Conservation (phyloP, 345 rosid species). For the Hibiscus trionum region DNA sequence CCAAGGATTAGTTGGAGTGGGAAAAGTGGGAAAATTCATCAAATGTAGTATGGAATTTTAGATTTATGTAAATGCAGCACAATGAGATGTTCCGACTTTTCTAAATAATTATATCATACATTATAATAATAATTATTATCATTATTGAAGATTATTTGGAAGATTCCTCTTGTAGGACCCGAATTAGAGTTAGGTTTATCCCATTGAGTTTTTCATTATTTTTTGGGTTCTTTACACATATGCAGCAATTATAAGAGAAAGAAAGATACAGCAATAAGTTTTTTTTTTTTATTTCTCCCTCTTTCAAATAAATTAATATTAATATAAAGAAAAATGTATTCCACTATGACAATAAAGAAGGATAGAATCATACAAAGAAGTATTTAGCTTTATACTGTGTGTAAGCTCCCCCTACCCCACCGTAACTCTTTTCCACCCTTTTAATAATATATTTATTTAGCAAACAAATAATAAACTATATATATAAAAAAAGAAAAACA, state of each 20-base stretch:
- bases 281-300: neutral
- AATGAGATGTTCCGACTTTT: neutral
- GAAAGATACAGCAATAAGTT: neutral
- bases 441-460: neutral
- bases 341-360: slow-evolving; percentile 12
- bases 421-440: neutral
- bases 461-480: slow-evolving; percentile 11
- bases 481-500: neutral
- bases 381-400: slow-evolving; percentile 1
- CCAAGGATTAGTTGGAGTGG: no score
- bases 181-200: slow-evolving; percentile 3
- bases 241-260: slow-evolving; percentile 8
- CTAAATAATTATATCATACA: neutral
- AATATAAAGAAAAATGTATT: neutral
- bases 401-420: neutral
- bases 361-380: slow-evolving; percentile 2
- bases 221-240: neutral
- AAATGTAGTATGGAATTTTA: neutral
- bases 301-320: no score
- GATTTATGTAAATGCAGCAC: neutral
- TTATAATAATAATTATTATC: neutral
- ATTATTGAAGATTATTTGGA: slow-evolving; percentile 14
- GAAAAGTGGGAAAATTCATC: neutral
- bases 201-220: no score
- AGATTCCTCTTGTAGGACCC: slow-evolving; percentile 29